Base-by-base conservation (phyloP, 306 rosid genomes). In the Lathyrus oleraceus region DNA sequence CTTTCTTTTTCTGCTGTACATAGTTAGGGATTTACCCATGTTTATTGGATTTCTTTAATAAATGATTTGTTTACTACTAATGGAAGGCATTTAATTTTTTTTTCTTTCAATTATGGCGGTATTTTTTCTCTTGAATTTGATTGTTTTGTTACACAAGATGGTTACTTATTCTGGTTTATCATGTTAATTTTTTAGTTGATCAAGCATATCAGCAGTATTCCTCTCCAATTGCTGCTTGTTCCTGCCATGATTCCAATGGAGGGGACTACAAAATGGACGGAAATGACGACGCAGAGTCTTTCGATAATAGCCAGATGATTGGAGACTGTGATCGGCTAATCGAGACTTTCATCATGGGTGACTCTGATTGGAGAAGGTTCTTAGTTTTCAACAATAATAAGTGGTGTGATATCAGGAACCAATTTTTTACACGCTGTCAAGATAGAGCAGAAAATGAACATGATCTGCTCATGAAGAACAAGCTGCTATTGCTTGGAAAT, bases 351-450 rank as follows among this genome's bases (percentile, higher is more conserved):
- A 15, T 79, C 40, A 10, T 4, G 28, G 67, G 67, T 1, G 19
- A 32, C 5, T 58, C 32, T 32, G 88, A 88, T 65, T 88, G 96
- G 96, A 86, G 96, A 59, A 84, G 87, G 65, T 70, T 88, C 43
- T 63, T 92, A 45, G 88, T 85, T 69, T 87, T 85, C 74, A 90
- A 91, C 74, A 86, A 73, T 79, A 85, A 79, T 53, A 48, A 48
- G 16, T 92, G 96, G 98, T 76, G 70, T 73, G 75, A 65, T 74
- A 76, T 92, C 21, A 84, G 90, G 79, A 83, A 85, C 19, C 89
- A 86, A 60, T 92, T 92, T 83, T 90, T 76, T 27, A 77, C 40
- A 21, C 72, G 81, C 19, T 86, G 96, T 76, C 87, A 72, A 59
- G 83, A 85, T 70, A 87, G 83, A 71, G 92, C 91, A 10, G 81